Conservation (phyloP, 2,329 filamentous ascomycete species). For the Colletotrichum sublineola region DNA sequence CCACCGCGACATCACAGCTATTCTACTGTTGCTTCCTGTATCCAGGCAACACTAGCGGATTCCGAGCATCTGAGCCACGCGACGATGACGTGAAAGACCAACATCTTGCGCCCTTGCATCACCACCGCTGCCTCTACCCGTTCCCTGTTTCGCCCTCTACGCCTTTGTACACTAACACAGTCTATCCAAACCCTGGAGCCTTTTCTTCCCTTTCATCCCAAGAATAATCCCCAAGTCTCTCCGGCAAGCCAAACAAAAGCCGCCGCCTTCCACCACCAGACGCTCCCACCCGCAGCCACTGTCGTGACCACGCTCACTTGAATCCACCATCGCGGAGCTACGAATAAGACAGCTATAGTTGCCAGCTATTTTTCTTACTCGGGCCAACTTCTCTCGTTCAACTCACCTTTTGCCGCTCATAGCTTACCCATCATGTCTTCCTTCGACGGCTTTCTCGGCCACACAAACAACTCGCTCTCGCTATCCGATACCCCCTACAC, state of each 20-base stretch:
- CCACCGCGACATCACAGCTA: constrained; percentile 16
- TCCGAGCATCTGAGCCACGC: constrained; percentile 33
- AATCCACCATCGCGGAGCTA: constrained; percentile 15
- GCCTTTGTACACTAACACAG: constrained; percentile 20
- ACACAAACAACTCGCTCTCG: constrained; percentile 20
- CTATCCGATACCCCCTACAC: constrained; percentile 66
- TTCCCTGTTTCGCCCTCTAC: constrained; percentile 35
- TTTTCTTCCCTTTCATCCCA: constrained; percentile 21
- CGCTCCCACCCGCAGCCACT: constrained; percentile 3
- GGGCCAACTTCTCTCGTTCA: not conserved
- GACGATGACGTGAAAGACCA: constrained; percentile 42
- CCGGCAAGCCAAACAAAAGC: constrained; percentile 23
- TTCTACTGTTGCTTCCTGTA: constrained; percentile 7
- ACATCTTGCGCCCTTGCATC: constrained; percentile 32
- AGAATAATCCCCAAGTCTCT: constrained; percentile 21
- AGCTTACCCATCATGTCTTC: constrained; percentile 28
- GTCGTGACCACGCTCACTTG: constrained; percentile 21
- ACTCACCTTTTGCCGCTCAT: not conserved
- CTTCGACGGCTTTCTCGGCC: constrained; percentile 21
- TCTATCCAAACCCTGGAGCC: constrained; percentile 8
- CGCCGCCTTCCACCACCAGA: constrained; percentile 7
- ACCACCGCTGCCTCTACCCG: constrained; percentile 27
- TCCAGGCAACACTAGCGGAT: constrained; percentile 25
- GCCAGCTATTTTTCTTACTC: not conserved
- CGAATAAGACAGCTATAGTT: not conserved